A percentile compares a stretch with the other conserved stretches of the same genome.
These are phyloP conservation scores for Austroboletus festivus DNA, from an alignment of 768 basidiomycete genomes.

Conservation along the genomic window DNA sequence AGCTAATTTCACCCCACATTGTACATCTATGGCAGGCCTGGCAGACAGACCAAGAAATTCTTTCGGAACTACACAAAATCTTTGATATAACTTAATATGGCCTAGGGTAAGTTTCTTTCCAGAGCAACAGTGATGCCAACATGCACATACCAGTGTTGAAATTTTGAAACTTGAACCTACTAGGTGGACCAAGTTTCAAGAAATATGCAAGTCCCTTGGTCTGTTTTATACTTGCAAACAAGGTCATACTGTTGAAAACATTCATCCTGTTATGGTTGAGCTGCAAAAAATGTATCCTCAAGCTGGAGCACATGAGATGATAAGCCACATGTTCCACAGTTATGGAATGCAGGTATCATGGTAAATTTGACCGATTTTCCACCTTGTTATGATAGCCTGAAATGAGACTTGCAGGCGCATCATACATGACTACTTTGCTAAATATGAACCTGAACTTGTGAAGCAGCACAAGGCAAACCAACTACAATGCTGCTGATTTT, in stretches of 20 bases:
- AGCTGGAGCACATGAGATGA: not conserved
- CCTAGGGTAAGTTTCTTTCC: not conserved
- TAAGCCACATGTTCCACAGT: not conserved
- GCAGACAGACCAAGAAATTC: not conserved
- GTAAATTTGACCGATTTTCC: too few relatives aligned
- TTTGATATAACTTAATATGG: not conserved
- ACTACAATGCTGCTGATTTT: not conserved
- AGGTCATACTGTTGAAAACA: not conserved
- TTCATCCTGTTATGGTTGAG: not conserved
- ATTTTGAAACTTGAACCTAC: too few relatives aligned
- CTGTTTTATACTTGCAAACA: not conserved
- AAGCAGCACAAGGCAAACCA: not conserved
- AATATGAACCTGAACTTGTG: not conserved
- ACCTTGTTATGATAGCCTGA: too few relatives aligned
- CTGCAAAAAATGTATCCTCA: not conserved
- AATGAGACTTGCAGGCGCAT: too few relatives aligned
- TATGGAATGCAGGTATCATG: not conserved
- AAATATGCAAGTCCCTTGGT: not conserved
- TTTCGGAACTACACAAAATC: not conserved
- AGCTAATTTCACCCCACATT: conserved; percentile 1
- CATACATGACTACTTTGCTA: not conserved
- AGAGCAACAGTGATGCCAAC: too few relatives aligned
- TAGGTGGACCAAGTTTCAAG: not conserved
- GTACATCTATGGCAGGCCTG: not conserved
- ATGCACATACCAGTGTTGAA: too few relatives aligned